Conservation (phyloP, 768 basidiomycete genomes). For the Coprinopsis cinerea region DNA sequence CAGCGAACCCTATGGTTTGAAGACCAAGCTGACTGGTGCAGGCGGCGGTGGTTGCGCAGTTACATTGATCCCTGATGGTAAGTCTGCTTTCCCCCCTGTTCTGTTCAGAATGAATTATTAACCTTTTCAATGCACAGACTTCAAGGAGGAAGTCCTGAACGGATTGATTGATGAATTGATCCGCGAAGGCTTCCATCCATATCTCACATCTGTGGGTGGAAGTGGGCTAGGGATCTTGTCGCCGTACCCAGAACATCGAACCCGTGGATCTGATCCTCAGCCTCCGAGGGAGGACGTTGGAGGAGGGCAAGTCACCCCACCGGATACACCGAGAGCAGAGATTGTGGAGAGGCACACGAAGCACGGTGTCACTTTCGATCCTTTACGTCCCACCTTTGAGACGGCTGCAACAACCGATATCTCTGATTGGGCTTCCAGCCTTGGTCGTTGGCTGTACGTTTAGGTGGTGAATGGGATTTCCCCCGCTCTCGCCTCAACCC, state of each 20-base stretch:
- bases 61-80: conserved; percentile 91
- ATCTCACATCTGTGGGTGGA: conserved; percentile 91
- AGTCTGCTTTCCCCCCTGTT: conserved; percentile 18
- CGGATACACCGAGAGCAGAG: conserved; percentile 37
- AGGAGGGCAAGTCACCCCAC: conserved; percentile 46
- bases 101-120: conserved; percentile 7
- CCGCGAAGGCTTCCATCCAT: conserved; percentile 67
- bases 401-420: conserved; percentile 35
- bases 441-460: conserved; percentile 61
- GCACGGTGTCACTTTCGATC: conserved; percentile 19
- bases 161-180: conserved; percentile 56
- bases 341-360: conserved; percentile 20
- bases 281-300: conserved; percentile 21
- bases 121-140: conserved; percentile 43
- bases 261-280: conserved; percentile 22
- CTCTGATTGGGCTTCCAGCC: conserved; percentile 44
- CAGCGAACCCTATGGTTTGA: conserved; percentile 58
- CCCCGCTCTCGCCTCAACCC: not conserved
- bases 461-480: conserved; percentile 21
- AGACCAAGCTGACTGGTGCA: conserved; percentile 95
- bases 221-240: conserved; percentile 85
- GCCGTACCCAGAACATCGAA: conserved; percentile 42
- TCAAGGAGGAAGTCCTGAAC: conserved; percentile 52
- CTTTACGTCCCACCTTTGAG: conserved; percentile 40
- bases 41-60: conserved; percentile 99